phyloP scores from a whole-genome alignment of 2,329 filamentous ascomycete species.

The Mycosphaerella sp. region DNA sequence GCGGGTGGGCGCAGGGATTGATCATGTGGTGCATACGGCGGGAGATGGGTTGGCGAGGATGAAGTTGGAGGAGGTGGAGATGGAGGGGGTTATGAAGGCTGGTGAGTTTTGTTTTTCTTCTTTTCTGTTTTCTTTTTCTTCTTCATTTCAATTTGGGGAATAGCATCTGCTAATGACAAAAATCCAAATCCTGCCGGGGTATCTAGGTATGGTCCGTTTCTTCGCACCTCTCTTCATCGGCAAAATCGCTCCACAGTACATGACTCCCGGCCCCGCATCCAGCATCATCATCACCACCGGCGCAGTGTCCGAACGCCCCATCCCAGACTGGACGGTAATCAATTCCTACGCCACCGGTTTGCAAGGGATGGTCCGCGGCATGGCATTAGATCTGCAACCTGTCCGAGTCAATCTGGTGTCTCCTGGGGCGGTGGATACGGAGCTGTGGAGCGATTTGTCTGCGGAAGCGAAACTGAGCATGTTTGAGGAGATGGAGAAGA shows the following conservation, averaged over 20 bases:
- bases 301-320: slow-evolving; percentile 46
- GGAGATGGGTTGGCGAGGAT: slow-evolving; percentile 43
- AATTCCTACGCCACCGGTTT: slow-evolving; percentile 47
- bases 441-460: slow-evolving; percentile 36
- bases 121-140: too few relatives aligned
- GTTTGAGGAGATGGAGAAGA: slow-evolving; percentile 26
- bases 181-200: too few relatives aligned
- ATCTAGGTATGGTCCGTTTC: slow-evolving; percentile 45
- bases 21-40: slow-evolving; percentile 56
- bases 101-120: background rate
- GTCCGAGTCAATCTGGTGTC: slow-evolving; percentile 58
- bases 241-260: slow-evolving; percentile 45
- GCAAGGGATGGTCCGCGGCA: slow-evolving; percentile 48
- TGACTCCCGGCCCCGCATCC: slow-evolving; percentile 39
- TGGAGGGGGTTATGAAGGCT: slow-evolving; percentile 38
- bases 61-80: slow-evolving; percentile 39
- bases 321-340: slow-evolving; percentile 48
- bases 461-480: slow-evolving; percentile 27
- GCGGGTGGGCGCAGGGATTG: slow-evolving; percentile 37
- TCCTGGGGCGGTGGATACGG: slow-evolving; percentile 49
- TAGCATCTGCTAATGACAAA: too few relatives aligned
- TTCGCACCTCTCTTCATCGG: slow-evolving; percentile 48
- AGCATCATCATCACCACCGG: slow-evolving; percentile 56
- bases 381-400: slow-evolving; percentile 59
- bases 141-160: too few relatives aligned